phyloP scores from a whole-genome alignment of 495 filamentous ascomycete species.

The Hyphodiscus hymeniophilus region DNA sequence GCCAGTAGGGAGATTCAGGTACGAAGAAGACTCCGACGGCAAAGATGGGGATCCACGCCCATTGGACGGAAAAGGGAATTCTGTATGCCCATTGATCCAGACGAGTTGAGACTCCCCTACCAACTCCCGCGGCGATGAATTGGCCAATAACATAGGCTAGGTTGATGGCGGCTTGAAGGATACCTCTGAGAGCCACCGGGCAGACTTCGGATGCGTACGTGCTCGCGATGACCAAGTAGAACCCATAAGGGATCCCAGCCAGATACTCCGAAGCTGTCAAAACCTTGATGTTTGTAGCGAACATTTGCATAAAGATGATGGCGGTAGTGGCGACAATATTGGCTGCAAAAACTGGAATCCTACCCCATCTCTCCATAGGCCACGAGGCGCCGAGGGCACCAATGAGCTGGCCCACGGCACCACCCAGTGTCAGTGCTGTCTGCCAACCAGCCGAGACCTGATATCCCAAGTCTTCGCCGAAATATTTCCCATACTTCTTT shows the following conservation, averaged over 20 bases:
- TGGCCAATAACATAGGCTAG: constrained; percentile 33
- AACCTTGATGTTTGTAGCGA: constrained; percentile 48
- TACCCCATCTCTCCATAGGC: constrained; percentile 34
- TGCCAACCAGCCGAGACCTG: background rate
- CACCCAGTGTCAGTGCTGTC: constrained; percentile 13
- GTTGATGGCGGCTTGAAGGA: constrained; percentile 31
- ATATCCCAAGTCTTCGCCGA: background rate
- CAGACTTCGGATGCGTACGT: constrained; percentile 37
- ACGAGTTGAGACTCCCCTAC: constrained; percentile 30
- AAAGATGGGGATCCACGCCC: too few species aligned
- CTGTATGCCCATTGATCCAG: constrained; percentile 28
- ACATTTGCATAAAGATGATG: constrained; percentile 50
- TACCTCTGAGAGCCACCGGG: constrained; percentile 33
- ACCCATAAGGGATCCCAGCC: constrained; percentile 65
- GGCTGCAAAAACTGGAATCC: constrained; percentile 23
- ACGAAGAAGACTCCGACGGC: constrained; percentile 32
- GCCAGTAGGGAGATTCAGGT: constrained; percentile 43
- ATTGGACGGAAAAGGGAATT: constrained; percentile 17
- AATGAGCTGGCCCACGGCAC: constrained; percentile 31
- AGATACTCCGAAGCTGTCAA: constrained; percentile 58
- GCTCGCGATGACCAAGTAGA: constrained; percentile 42
- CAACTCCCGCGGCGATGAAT: constrained; percentile 31
- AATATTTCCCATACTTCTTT: background rate
- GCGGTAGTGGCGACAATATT: constrained; percentile 32
- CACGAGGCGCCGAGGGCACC: constrained; percentile 37